A percentile compares a stretch with the other conserved stretches of the same genome.
These are phyloP conservation scores for Quercus lobata DNA, from an alignment of 331 rosid genomes.

Conservation along the genomic window DNA sequence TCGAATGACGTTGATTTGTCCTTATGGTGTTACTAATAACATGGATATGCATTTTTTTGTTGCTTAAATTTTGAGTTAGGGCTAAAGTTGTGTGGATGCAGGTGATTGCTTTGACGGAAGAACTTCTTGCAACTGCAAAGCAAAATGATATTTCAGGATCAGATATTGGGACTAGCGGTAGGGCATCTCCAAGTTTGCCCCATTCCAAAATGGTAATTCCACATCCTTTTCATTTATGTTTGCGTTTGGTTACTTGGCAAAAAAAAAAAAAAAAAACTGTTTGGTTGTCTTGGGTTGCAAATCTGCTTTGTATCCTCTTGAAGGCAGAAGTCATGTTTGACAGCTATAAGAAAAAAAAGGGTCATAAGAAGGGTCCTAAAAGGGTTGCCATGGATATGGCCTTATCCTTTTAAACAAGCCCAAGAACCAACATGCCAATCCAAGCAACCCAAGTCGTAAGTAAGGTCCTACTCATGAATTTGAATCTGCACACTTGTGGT, in stretches of 20 bases:
- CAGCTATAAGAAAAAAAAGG: too few relatives aligned
- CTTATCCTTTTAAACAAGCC: too few relatives aligned
- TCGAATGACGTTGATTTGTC: constrained; percentile 46
- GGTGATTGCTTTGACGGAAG: constrained; percentile 91
- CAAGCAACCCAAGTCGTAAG: too few relatives aligned
- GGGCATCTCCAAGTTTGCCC: constrained; percentile 38
- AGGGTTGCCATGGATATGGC: too few relatives aligned
- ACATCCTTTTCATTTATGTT: constrained; percentile 1
- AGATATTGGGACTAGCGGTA: constrained; percentile 32
- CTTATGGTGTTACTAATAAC: constrained; percentile 22
- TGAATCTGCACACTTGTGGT: too few relatives aligned
- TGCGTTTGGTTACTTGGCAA: not conserved
- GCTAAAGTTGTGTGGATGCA: constrained; percentile 51
- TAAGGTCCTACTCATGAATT: too few relatives aligned
- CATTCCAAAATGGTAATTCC: constrained; percentile 40
- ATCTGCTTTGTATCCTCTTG: not conserved
- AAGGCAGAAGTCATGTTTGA: not conserved
- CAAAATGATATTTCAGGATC: constrained; percentile 54
- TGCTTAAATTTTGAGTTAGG: constrained; percentile 32
- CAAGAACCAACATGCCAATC: too few relatives aligned
- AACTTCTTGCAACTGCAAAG: constrained; percentile 83
- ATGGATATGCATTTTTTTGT: constrained; percentile 13
- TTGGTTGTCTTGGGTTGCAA: not conserved
- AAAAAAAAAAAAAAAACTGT: too few relatives aligned
- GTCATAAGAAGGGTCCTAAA: too few relatives aligned